Evolutionary conservation across 2,329 filamentous ascomycete genomes (phyloP).

Genomic region (Cyclaneusma minus): DNA sequence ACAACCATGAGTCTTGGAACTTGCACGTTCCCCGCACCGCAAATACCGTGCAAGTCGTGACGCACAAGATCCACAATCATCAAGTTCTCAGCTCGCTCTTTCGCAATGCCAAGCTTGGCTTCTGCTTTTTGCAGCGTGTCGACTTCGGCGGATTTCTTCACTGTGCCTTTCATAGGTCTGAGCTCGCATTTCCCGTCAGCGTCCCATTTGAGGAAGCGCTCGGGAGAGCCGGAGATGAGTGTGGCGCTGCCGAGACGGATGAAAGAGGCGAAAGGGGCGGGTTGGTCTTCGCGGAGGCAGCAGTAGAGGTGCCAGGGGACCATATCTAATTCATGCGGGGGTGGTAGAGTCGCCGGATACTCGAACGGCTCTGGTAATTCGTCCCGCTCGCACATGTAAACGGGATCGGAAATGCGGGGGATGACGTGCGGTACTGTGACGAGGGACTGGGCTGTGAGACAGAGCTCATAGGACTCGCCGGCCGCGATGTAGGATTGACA

Average conservation of each 20-base stretch:
- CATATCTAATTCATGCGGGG: neutral
- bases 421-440: conserved; percentile 6
- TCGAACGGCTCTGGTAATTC: too few relatives aligned
- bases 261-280: conserved; percentile 52
- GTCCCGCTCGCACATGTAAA: neutral
- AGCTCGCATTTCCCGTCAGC: conserved; percentile 53
- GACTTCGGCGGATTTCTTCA: conserved; percentile 55
- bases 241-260: conserved; percentile 54
- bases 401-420: neutral
- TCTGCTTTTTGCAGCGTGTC: conserved; percentile 59
- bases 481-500: conserved; percentile 21
- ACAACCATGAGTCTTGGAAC: conserved; percentile 72
- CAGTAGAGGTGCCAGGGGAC: conserved; percentile 17
- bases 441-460: conserved; percentile 20
- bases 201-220: conserved; percentile 67
- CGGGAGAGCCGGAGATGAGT: conserved; percentile 71
- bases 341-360: too few relatives aligned
- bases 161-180: conserved; percentile 92
- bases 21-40: conserved; percentile 54
- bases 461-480: conserved; percentile 26
- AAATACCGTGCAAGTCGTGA: conserved; percentile 80
- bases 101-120: conserved; percentile 58
- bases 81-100: conserved; percentile 88
- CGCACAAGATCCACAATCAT: conserved; percentile 98
- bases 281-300: conserved; percentile 14